Base-by-base conservation (phyloP, 75 land plant genomes). In the Selaginella moellendorffii region DNA sequence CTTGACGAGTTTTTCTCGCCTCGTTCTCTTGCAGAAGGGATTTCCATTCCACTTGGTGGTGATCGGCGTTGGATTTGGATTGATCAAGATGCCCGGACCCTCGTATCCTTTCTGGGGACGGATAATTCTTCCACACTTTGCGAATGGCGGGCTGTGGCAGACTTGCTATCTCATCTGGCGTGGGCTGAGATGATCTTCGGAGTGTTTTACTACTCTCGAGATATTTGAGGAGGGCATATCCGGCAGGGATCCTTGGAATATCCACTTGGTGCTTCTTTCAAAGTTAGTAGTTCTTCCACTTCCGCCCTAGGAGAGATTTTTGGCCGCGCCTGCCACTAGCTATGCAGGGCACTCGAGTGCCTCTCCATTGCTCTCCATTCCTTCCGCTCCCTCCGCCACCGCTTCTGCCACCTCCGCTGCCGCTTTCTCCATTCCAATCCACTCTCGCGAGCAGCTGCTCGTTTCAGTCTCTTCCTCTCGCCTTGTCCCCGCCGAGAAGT, bases 111-210 rank as follows among this genome's bases (percentile, higher is more conserved):
- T 0, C 2, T 72, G 74, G 74, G 74, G 62, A 25, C 71, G 70
- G 9, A 52, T 67, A 22, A 31, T 27, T 24, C 52, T 72, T 8
- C 74, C 69, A n/a, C 74, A 72, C 18, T 72, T 72, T 52, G 70
- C 74, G n/a, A 72, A 72, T 53, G 74, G 70, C n/a, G 74, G 74
- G 21, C 54, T 72, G 12, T 60, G 53, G 71, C 71, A 72, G 2
- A 67, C 71, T n/a, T 36, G 46, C 14, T 36, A 53, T 70, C 2
- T 29, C 27, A 18, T 56, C 54, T 29, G 54, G 54, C 54, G n/a
- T n/a, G n/a, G n/a, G n/a, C n/a, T n/a, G n/a, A n/a, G n/a, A n/a
- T n/a, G n/a, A n/a, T n/a, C n/a, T n/a, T n/a, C n/a, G n/a, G n/a
- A n/a, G n/a, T n/a, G n/a, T n/a, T n/a, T n/a, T n/a, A n/a, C n/a